phyloP scores from a whole-genome alignment of 1,139 yeast genomes.

The Debaryomycetaceae sp. region DNA sequence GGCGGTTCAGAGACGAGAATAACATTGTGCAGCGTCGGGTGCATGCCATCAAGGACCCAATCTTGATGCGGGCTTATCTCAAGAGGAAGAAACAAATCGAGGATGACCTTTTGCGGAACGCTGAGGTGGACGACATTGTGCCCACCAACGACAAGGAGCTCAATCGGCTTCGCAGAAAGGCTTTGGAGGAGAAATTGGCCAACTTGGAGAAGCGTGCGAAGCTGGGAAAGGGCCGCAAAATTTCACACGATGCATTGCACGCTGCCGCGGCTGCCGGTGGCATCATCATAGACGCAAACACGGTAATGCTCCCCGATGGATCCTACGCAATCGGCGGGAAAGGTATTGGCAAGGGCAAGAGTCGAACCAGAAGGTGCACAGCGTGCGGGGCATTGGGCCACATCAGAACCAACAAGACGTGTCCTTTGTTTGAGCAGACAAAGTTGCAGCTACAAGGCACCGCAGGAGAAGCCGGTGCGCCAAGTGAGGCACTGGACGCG shows the following conservation, averaged over 20 bases:
- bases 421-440: constrained; percentile 66
- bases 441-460: too few relatives aligned
- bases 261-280: constrained; percentile 50
- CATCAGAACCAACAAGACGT: constrained; percentile 81
- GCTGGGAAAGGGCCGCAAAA: constrained; percentile 39
- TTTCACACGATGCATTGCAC: constrained; percentile 33
- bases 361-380: constrained; percentile 82
- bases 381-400: constrained; percentile 96
- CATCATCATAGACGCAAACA: constrained; percentile 38
- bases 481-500: too few relatives aligned
- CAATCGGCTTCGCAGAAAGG: constrained; percentile 72
- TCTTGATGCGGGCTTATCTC: constrained; percentile 82
- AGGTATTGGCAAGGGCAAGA: constrained; percentile 71
- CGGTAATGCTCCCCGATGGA: constrained; percentile 43
- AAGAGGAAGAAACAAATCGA: constrained; percentile 74
- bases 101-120: constrained; percentile 53
- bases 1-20: constrained; percentile 78
- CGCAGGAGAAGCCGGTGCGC: too few relatives aligned
- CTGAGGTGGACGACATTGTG: constrained; percentile 63
- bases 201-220: constrained; percentile 68
- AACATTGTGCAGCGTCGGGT: constrained; percentile 82
- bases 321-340: constrained; percentile 52
- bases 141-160: constrained; percentile 85
- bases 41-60: constrained; percentile 77
- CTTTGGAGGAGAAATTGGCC: constrained; percentile 81